Base-by-base conservation (phyloP, 2,329 filamentous ascomycete genomes). In the Coniochaeta pulveracea region DNA sequence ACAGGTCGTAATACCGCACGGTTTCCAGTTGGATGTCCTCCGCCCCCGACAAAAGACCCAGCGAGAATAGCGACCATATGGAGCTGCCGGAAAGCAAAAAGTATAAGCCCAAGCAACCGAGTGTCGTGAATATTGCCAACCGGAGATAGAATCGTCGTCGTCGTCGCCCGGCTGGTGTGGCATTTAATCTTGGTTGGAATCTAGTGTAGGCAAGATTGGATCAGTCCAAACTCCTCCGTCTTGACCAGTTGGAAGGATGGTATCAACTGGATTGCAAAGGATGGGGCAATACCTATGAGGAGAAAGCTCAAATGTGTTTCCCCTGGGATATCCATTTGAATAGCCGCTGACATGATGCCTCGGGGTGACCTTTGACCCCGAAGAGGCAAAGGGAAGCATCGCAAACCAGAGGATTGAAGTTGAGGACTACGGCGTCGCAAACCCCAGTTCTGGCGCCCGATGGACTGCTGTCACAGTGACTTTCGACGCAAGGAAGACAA, bases 1-100 rank as follows among this genome's bases (percentile, higher is more conserved):
- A 81, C 41, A 98, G 68, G 55, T 98, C 91, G 60, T 96, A 96
- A 61, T 98, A 96, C 54, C 89, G 84, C 39, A 98, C 84, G 2
- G 89, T 96, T 55, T 96, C 85, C 37, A 96, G 75, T 50, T 93
- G 79, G 41, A 85, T 72, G 44, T 83, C 78, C 34, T 80, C 76
- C 34, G 64, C 61, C 15, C 69, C 63, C 24, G 76, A 76, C 33
- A 88, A 61, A 22, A 89, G 67, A 19, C 81, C 83, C 31, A 93
- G 64, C 1, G 82, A 81, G 50, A 62, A 69, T 51, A 63, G 66
- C 52, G 61, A 85, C 45, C 61, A 77, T 47, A 63, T 65, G 44
- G 60, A 74, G 56, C 59, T 77, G 55, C 65, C 65, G 42, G 85
- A 74, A 56, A 85, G 83, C 32, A 88, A 70, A 57, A 88, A 86